Conservation (phyloP, 768 basidiomycete genomes). For the Tricholoma saponaceum region DNA sequence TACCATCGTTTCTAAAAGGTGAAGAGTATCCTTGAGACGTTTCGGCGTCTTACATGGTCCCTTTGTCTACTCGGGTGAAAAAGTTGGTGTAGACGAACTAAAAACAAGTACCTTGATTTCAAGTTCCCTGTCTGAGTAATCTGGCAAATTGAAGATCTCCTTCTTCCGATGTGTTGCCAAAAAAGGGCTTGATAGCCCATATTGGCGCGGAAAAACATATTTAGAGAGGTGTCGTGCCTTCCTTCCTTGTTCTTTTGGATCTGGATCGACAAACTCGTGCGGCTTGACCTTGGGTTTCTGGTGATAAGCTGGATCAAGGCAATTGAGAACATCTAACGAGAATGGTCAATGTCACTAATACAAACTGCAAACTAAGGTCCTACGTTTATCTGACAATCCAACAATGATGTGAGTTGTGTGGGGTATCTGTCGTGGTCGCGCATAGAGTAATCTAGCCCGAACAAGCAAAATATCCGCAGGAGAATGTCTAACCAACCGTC, state of each 20-base stretch:
- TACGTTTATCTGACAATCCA: conserved; percentile 70
- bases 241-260: conserved; percentile 41
- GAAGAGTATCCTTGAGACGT: conserved; percentile 54
- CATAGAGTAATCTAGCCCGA: conserved; percentile 65
- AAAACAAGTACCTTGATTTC: conserved; percentile 59
- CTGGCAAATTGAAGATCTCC: conserved; percentile 33
- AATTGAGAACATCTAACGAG: conserved; percentile 60
- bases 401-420: conserved; percentile 47
- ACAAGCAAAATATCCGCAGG: conserved; percentile 49
- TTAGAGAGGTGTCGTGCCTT: conserved; percentile 67
- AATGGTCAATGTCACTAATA: not conserved
- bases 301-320: conserved; percentile 42
- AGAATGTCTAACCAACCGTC: conserved; percentile 27
- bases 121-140: conserved; percentile 57
- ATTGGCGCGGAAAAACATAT: conserved; percentile 84
- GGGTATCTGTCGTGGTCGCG: conserved; percentile 50
- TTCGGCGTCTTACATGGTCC: conserved; percentile 69
- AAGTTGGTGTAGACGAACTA: not conserved
- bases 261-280: conserved; percentile 36
- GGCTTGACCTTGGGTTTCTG: conserved; percentile 23
- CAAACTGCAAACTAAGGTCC: conserved; percentile 14
- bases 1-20: conserved; percentile 56
- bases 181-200: conserved; percentile 63
- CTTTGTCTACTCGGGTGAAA: conserved; percentile 21
- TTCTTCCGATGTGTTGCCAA: conserved; percentile 15